Evolutionary conservation across 2,329 filamentous ascomycete genomes (phyloP).

Genomic region (Colletotrichum theobromicola): DNA sequence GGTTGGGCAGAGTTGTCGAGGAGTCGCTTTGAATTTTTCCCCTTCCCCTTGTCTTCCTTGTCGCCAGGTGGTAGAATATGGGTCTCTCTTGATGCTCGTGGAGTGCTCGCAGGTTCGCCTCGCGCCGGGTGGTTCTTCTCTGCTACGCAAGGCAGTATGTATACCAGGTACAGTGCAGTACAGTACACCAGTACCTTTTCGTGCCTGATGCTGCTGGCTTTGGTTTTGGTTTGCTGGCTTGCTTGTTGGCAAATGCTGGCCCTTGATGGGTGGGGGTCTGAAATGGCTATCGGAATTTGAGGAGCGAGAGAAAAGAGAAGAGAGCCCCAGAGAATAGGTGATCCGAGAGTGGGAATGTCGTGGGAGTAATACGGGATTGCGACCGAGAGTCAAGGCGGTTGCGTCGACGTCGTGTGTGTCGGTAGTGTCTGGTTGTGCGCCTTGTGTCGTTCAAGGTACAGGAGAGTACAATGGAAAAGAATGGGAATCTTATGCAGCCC

Average conservation of each 20-base stretch:
- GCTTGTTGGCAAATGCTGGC: background rate
- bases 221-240: background rate
- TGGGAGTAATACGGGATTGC: conserved; percentile 22
- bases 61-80: background rate
- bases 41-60: background rate
- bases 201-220: too few relatives aligned
- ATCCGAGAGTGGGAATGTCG: conserved; percentile 10
- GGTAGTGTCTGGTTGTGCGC: background rate
- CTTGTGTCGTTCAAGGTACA: background rate
- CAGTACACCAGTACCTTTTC: background rate
- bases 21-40: background rate
- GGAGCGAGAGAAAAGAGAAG: conserved; percentile 14
- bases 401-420: conserved; percentile 5
- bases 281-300: conserved; percentile 19
- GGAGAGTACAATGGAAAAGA: background rate
- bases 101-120: background rate
- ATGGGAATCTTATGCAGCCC: too few relatives aligned
- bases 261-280: conserved; percentile 10
- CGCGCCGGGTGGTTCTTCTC: background rate
- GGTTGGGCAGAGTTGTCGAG: conserved; percentile 24
- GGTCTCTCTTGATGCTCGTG: background rate
- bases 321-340: conserved; percentile 16
- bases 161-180: too few relatives aligned
- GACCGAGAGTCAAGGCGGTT: conserved; percentile 3
- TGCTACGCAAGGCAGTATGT: background rate